Conservation (phyloP, 78 protist genomes). For the Emiliania huxleyi region DNA sequence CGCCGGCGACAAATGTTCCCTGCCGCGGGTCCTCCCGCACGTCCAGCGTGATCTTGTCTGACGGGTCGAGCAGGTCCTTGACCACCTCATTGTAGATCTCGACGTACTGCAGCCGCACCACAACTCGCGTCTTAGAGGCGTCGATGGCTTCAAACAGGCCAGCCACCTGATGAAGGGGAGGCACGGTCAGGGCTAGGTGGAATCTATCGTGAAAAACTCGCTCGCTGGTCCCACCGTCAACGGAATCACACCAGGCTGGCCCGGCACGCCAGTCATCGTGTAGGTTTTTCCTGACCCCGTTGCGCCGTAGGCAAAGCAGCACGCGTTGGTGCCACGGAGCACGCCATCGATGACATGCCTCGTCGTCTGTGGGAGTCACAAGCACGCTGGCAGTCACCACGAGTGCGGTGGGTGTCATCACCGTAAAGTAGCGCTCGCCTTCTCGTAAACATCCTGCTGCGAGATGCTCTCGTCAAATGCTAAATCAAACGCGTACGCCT, state of each 20-base stretch:
- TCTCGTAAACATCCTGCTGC: background rate
- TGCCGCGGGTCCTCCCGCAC: slow-evolving; percentile 45
- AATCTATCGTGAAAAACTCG: no score
- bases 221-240: background rate
- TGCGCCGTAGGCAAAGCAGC: slow-evolving; percentile 69
- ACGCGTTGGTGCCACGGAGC: slow-evolving; percentile 45
- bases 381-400: no score
- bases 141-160: background rate
- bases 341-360: background rate
- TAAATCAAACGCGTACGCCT: slow-evolving; percentile 13
- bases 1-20: slow-evolving; percentile 49
- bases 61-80: slow-evolving; percentile 16
- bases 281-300: slow-evolving; percentile 67
- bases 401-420: no score
- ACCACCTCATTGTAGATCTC: slow-evolving; percentile 42
- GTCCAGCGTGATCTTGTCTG: slow-evolving; percentile 4
- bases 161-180: background rate
- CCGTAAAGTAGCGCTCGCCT: no score
- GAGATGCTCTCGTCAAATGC: background rate
- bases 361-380: no score
- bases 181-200: background rate
- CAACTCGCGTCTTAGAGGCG: background rate
- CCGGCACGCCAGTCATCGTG: slow-evolving; percentile 51
- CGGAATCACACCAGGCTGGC: background rate
- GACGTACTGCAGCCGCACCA: background rate